Evolutionary conservation across 1,139 yeast species (phyloP).

Genomic region (Yamadazyma trypodendri): DNA sequence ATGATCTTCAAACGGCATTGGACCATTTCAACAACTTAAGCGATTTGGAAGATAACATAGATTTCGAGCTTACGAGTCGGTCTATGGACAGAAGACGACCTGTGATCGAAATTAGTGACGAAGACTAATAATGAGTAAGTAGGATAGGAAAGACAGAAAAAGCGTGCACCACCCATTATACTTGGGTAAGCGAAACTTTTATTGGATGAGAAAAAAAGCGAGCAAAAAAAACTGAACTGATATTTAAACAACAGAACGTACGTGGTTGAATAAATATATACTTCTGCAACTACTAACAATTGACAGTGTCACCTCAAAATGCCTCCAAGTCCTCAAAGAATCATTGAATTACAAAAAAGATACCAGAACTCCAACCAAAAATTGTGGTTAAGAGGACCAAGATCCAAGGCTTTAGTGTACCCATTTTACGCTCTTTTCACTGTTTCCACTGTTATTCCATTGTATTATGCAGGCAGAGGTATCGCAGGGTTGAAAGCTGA

Average conservation of each 20-base stretch:
- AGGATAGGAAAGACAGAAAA: neutral
- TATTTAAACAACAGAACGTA: constrained; percentile 8
- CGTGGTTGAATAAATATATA: constrained; percentile 2
- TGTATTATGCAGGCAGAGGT: constrained; percentile 80
- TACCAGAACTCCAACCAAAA: constrained; percentile 72
- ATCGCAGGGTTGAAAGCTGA: constrained; percentile 63
- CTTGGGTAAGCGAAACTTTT: constrained; percentile 1
- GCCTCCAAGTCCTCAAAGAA: constrained; percentile 56
- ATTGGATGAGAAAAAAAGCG: constrained; percentile 10
- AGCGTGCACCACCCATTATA: constrained; percentile 1
- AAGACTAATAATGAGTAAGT: neutral
- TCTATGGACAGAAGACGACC: constrained; percentile 3
- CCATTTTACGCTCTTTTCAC: constrained; percentile 90
- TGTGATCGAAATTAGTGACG: constrained; percentile 4
- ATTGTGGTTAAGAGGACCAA: constrained; percentile 70
- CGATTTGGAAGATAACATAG: constrained; percentile 9
- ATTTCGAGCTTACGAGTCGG: constrained; percentile 4
- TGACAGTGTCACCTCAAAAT: constrained; percentile 19
- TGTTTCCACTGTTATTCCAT: constrained; percentile 66
- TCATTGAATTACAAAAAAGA: constrained; percentile 71
- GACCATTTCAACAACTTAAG: constrained; percentile 12
- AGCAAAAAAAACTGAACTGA: constrained; percentile 15
- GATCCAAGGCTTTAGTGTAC: constrained; percentile 78
- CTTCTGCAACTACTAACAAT: neutral
- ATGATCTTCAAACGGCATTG: constrained; percentile 19